A percentile compares a stretch with the other conserved stretches of the same genome.
Conservation (phyloP, 352 stramenopile species). For the Poterioochromonas sp. region DNA sequence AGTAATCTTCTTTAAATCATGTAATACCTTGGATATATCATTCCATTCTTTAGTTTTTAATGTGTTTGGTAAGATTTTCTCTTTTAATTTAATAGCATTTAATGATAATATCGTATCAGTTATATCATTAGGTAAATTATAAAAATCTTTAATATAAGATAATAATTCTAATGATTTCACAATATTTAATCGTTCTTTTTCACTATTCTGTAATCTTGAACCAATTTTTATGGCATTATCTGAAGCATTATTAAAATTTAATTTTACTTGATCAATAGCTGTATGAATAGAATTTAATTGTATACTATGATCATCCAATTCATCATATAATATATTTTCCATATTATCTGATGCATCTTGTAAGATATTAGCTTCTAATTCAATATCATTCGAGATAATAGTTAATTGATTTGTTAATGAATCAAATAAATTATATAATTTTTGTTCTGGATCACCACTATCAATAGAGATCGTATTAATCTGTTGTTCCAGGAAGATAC, state of each 20-base stretch:
- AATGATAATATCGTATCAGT: background rate
- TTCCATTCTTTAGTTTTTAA: slow-evolving; percentile 21
- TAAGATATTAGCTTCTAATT: slow-evolving; percentile 8
- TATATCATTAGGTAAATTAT: background rate
- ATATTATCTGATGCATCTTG: background rate
- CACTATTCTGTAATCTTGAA: background rate
- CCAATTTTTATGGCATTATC: slow-evolving; percentile 20
- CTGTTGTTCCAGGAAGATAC: background rate
- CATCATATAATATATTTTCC: slow-evolving; percentile 2
- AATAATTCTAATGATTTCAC: slow-evolving; percentile 24
- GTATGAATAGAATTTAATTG: slow-evolving; percentile 1
- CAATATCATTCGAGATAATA: slow-evolving; percentile 1
- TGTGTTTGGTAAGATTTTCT: background rate
- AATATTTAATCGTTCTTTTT: slow-evolving; percentile 20
- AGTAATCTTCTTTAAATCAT: slow-evolving; percentile 3
- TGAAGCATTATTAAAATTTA: slow-evolving; percentile 7
- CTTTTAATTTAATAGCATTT: background rate
- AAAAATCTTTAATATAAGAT: slow-evolving; percentile 14
- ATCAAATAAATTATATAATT: background rate
- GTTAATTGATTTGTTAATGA: background rate
- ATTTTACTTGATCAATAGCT: slow-evolving; percentile 7
- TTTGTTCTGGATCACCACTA: background rate
- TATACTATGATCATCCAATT: slow-evolving; percentile 14
- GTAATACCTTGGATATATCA: slow-evolving; percentile 17
- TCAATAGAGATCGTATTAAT: background rate